phyloP scores from a whole-genome alignment of 2,329 filamentous ascomycete genomes.

The Pseudophaeomoniella oleicola region DNA sequence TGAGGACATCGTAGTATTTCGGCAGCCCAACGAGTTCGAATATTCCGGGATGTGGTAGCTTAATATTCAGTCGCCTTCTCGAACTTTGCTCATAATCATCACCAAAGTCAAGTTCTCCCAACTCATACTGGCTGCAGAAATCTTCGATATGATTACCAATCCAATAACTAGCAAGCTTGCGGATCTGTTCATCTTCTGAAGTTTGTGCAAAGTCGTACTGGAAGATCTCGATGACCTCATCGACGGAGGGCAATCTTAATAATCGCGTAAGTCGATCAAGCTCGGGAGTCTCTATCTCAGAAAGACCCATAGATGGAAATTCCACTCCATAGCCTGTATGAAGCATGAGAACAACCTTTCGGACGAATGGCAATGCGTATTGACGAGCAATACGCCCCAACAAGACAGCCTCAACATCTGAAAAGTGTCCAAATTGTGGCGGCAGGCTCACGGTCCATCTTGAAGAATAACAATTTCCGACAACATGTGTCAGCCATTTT shows the following conservation, averaged over 20 bases:
- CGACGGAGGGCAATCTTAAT: conserved; percentile 62
- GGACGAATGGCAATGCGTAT: conserved; percentile 80
- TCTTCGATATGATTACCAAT: neutral
- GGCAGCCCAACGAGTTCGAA: conserved; percentile 89
- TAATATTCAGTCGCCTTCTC: conserved; percentile 24
- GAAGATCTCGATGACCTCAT: conserved; percentile 57
- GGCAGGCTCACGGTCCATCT: neutral
- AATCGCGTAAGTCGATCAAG: conserved; percentile 65
- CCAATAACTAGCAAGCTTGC: neutral
- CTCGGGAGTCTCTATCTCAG: conserved; percentile 55
- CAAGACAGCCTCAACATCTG: conserved; percentile 16
- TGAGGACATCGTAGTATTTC: conserved; percentile 79
- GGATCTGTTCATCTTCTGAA: neutral
- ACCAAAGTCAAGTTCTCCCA: neutral
- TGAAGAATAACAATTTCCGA: neutral
- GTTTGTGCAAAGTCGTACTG: conserved; percentile 12
- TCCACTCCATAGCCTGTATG: conserved; percentile 82
- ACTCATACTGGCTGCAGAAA: neutral
- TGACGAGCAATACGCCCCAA: conserved; percentile 40
- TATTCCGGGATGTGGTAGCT: conserved; percentile 69
- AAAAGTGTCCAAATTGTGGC: neutral
- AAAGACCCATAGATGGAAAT: conserved; percentile 56
- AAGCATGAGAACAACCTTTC: conserved; percentile 70
- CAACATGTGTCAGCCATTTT: neutral
- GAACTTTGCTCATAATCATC: neutral